Conservation (phyloP, 1,284 basidiomycete genomes). For the Puccinia horiana region DNA sequence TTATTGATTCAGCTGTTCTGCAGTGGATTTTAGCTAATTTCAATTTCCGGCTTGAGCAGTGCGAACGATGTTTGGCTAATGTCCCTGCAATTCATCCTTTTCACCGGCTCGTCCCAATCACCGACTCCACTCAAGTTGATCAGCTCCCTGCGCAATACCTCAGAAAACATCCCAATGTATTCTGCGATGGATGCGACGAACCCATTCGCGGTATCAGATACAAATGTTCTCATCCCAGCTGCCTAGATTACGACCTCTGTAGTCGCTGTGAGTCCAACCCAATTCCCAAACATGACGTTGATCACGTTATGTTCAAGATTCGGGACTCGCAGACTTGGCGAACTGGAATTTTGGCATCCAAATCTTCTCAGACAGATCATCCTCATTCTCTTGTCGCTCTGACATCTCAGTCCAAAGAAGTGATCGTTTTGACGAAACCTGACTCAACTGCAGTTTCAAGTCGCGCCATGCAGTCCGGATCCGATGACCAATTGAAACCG, state of each 20-base stretch:
- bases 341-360: neutral
- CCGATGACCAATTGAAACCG: neutral
- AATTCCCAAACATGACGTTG: slow-evolving; percentile 71
- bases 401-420: neutral
- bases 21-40: slow-evolving; percentile 15
- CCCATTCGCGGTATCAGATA: slow-evolving; percentile 59
- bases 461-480: no score
- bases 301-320: slow-evolving; percentile 79
- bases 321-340: slow-evolving; percentile 57
- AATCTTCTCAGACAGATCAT: neutral
- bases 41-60: slow-evolving; percentile 31
- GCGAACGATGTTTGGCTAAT: slow-evolving; percentile 48
- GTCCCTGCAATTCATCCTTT: slow-evolving; percentile 50
- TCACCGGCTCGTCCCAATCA: slow-evolving; percentile 52
- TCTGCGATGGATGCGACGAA: slow-evolving; percentile 53
- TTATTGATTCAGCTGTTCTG: slow-evolving; percentile 73
- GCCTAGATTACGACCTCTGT: slow-evolving; percentile 82
- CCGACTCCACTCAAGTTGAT: slow-evolving; percentile 23
- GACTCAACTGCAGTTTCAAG: neutral
- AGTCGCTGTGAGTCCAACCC: slow-evolving; percentile 76
- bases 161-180: slow-evolving; percentile 50
- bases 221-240: slow-evolving; percentile 78
- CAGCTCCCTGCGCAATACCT: slow-evolving; percentile 1
- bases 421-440: neutral
- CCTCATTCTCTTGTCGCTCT: neutral